phyloP scores from a whole-genome alignment of 1,139 yeast genomes.

The Hanseniaspora sp. region DNA sequence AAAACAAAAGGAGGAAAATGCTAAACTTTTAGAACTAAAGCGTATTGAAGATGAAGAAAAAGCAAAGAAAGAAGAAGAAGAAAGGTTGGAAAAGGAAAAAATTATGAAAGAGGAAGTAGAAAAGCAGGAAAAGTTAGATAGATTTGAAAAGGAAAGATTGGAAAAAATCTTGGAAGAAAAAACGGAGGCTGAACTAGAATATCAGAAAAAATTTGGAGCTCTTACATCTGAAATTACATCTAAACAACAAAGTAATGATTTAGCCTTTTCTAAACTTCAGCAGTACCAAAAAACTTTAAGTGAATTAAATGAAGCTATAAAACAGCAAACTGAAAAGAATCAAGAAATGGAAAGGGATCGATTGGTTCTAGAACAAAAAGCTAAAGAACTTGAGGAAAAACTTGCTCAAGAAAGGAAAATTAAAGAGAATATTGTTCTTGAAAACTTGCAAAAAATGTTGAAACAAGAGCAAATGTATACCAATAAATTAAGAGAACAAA shows the following conservation, averaged over 20 bases:
- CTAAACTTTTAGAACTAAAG: background rate
- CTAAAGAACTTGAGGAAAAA: background rate
- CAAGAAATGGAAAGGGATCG: background rate
- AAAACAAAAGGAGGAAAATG: background rate
- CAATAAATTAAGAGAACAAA: background rate
- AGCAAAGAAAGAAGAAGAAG: background rate
- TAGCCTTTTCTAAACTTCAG: background rate
- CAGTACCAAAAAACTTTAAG: background rate
- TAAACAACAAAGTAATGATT: background rate
- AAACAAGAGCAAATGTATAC: background rate
- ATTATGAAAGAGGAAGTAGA: background rate
- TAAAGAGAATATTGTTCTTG: background rate
- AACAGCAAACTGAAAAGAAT: background rate
- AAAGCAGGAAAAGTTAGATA: background rate
- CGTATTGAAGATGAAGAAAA: background rate
- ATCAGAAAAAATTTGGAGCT: background rate
- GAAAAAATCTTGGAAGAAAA: background rate
- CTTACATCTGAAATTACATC: background rate
- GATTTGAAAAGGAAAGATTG: background rate
- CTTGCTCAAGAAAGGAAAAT: background rate
- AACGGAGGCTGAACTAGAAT: background rate
- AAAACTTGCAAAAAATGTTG: background rate
- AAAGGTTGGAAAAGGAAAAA: background rate
- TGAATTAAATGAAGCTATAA: background rate
- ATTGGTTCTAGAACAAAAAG: background rate